phyloP scores from a whole-genome alignment of 1,284 basidiomycete genomes.

The Naganishia cerealis region DNA sequence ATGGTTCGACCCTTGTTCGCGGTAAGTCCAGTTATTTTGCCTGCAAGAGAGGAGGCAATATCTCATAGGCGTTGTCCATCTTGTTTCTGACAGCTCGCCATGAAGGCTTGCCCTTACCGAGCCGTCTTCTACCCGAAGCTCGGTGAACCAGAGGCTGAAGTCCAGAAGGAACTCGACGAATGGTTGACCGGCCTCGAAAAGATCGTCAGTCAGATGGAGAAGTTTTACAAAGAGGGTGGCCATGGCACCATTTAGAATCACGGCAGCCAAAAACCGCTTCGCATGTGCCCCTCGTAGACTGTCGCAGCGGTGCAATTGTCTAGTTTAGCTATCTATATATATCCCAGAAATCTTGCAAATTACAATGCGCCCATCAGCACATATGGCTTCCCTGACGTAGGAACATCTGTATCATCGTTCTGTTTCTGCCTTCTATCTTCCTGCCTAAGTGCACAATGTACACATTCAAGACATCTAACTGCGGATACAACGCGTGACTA shows the following conservation, averaged over 20 bases:
- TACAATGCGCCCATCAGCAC: neutral
- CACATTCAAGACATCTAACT: neutral
- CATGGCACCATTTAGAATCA: slow-evolving; percentile 61
- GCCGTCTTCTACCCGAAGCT: slow-evolving; percentile 86
- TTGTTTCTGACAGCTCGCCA: slow-evolving; percentile 69
- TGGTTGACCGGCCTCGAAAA: slow-evolving; percentile 76
- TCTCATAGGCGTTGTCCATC: neutral
- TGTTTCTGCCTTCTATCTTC: neutral
- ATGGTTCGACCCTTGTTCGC: slow-evolving; percentile 80
- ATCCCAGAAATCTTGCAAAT: neutral
- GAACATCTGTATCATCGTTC: neutral
- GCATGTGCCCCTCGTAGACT: neutral
- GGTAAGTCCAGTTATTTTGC: slow-evolving; percentile 59
- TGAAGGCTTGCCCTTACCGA: slow-evolving; percentile 95
- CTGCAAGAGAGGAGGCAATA: neutral
- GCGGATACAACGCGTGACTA: neutral
- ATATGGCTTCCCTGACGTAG: neutral
- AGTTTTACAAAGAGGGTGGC: slow-evolving; percentile 69
- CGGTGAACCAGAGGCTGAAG: slow-evolving; percentile 67
- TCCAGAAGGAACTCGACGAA: slow-evolving; percentile 68
- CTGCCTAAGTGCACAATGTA: neutral
- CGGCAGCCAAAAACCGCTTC: neutral
- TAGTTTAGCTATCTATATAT: neutral
- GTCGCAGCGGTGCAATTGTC: neutral
- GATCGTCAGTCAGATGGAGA: slow-evolving; percentile 70